Percentiles rank a stretch among this genome's conserved stretches.
phyloP scores from a whole-genome alignment of 2,329 filamentous ascomycete species.

The Venturia nashicola region DNA sequence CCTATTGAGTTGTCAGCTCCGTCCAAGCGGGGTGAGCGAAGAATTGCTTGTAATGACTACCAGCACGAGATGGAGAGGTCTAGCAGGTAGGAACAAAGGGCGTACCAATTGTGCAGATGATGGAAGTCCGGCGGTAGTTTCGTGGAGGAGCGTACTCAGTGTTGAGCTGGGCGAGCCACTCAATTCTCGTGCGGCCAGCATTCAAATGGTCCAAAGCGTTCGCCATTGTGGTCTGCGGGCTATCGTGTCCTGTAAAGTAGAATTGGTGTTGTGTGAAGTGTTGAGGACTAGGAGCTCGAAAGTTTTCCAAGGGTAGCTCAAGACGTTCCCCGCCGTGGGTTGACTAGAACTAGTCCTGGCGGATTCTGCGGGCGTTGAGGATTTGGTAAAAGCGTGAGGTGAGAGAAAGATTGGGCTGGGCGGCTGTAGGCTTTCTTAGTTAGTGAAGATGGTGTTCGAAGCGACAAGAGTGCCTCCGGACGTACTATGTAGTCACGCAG shows the following conservation, averaged over 20 bases:
- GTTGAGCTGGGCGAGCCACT: conserved; percentile 69
- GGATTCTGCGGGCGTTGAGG: not conserved
- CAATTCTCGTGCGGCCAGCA: conserved; percentile 56
- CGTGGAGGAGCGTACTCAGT: conserved; percentile 76
- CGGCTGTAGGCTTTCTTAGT: not conserved
- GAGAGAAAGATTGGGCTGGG: not conserved
- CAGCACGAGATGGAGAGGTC: not conserved
- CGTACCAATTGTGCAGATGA: conserved; percentile 91
- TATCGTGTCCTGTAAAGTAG: not conserved
- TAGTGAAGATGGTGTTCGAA: not conserved
- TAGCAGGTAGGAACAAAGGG: not conserved
- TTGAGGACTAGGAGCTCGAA: not conserved
- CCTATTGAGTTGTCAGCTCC: conserved; percentile 31
- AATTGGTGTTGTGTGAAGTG: not conserved
- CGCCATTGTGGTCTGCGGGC: conserved; percentile 34
- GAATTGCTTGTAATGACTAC: not conserved
- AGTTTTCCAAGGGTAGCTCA: not conserved
- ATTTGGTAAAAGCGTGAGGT: not conserved
- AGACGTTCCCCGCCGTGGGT: not conserved
- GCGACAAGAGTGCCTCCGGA: too few species aligned
- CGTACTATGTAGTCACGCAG: not conserved
- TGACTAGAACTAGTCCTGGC: not conserved
- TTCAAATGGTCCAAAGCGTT: conserved; percentile 77
- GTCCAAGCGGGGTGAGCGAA: not conserved
- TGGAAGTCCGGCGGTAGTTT: conserved; percentile 92